Base-by-base conservation (phyloP, 1,139 yeast genomes). In the Geotrichum australiense region DNA sequence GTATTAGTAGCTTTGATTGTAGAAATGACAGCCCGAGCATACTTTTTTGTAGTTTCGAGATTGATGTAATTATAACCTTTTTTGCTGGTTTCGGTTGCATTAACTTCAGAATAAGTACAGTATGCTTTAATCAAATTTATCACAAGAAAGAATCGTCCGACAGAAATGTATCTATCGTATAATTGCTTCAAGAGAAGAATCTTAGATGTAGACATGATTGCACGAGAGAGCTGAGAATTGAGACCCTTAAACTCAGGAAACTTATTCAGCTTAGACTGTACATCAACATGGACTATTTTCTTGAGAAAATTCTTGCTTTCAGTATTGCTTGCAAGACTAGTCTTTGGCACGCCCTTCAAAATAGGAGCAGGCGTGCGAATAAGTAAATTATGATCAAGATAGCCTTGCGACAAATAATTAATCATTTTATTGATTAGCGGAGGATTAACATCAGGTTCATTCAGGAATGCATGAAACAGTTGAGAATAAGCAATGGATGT, bases 401-500 rank as follows among this genome's bases (percentile, higher is more conserved):
- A 57, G 49, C 21, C 39, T 12, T 25, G 21, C 8, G 43, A 35
- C n/a, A 39, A n/a, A n/a, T 19, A 25, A 15, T 14, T 22, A 12
- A 39, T 24, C 18, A 34, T 19, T 7, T 25, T 22, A 16, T 34
- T 39, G 11, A 39, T 27, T 6, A 19, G 27, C 4, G 39, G 7
- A 18, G 31, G 31, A 19, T 30, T 35, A 8, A 18, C n/a, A 4
- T 62, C 66, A 1, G 62, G 65, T 39, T 62, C 54, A 45, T 56
- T 53, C 25, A 63, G 48, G 35, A 59, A 58, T 3, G 63, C 47
- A 46, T 63, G 57, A 42, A 63, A 58, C 35, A 66, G 57, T 53
- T 66, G 68, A 5, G 64, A 56, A 47, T 61, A 55, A 11, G 70
- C 65, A 20, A 64, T 44, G 5, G 70, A 69, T 52, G 65, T 62